These are phyloP conservation scores for Ophiosphaerella korrae DNA, from an alignment of 2,329 filamentous ascomycete species.

Conservation along the genomic window DNA sequence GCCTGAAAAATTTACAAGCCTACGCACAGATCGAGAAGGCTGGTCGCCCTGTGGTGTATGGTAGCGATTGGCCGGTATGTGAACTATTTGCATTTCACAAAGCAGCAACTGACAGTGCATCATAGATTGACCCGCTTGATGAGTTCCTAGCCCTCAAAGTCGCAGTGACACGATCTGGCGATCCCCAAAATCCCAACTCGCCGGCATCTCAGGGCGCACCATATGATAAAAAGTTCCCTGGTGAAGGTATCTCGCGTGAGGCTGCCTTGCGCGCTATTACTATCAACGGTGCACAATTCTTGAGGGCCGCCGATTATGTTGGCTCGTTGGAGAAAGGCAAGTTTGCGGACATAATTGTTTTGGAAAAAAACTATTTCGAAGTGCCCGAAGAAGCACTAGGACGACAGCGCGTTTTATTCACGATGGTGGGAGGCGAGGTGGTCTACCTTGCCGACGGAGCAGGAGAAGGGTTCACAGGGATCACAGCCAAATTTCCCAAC, in stretches of 20 bases:
- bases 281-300: slow-evolving; percentile 3
- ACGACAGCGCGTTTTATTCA: slow-evolving; percentile 2
- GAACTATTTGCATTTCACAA: not conserved
- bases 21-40: slow-evolving; percentile 7
- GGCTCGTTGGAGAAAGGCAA: slow-evolving; percentile 4
- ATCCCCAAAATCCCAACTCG: slow-evolving; percentile 3
- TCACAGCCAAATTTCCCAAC: slow-evolving; percentile 5
- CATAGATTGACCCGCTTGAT: slow-evolving; percentile 2
- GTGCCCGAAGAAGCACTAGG: slow-evolving; percentile 4
- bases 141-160: slow-evolving; percentile 4
- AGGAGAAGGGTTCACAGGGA: not conserved
- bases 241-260: slow-evolving; percentile 4
- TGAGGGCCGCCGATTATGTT: not conserved
- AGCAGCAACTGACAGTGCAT: not conserved
- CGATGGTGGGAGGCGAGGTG: slow-evolving; percentile 3
- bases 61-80: slow-evolving; percentile 6
- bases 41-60: slow-evolving; percentile 2
- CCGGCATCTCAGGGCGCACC: slow-evolving; percentile 2
- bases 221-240: slow-evolving; percentile 1
- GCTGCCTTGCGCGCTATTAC: slow-evolving; percentile 4
- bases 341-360: slow-evolving; percentile 4
- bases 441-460: slow-evolving; percentile 3
- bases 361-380: slow-evolving; percentile 4
- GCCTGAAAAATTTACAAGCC: slow-evolving; percentile 2
- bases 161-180: slow-evolving; percentile 2